phyloP scores from a whole-genome alignment of 164 flowering plant genomes.

The Magnolia changhungtana region DNA sequence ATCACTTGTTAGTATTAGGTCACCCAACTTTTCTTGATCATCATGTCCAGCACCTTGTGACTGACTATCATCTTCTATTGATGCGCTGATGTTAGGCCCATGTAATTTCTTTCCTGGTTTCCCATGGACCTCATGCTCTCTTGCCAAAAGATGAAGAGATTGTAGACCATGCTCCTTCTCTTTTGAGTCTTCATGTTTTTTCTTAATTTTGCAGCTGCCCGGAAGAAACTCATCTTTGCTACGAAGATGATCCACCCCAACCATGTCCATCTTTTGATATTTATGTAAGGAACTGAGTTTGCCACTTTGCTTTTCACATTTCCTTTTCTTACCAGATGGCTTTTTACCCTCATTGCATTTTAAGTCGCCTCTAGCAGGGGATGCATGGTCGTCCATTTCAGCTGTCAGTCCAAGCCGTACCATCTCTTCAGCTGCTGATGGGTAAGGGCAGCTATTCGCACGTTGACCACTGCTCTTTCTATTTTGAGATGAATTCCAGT shows the following conservation, averaged over 20 bases:
- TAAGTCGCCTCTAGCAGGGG: conserved; percentile 28
- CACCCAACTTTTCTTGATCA: conserved; percentile 7
- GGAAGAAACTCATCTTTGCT: not conserved
- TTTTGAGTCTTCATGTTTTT: not conserved
- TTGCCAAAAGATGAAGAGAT: not conserved
- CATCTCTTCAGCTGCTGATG: conserved; percentile 80
- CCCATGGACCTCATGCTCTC: not conserved
- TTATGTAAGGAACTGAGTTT: conserved; percentile 19
- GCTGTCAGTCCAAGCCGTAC: conserved; percentile 59
- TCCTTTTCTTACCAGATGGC: conserved; percentile 47
- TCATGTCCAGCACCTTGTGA: conserved; percentile 5
- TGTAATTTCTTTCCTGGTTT: conserved; percentile 6
- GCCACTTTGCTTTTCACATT: conserved; percentile 22
- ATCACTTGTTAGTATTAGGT: conserved; percentile 24
- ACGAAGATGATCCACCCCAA: conserved; percentile 6
- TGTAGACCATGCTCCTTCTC: conserved; percentile 2
- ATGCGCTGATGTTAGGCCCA: not conserved
- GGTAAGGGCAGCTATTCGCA: conserved; percentile 80
- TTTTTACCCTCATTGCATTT: conserved; percentile 15
- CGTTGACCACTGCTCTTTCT: conserved; percentile 32
- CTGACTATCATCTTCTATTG: not conserved
- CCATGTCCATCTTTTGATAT: conserved; percentile 22
- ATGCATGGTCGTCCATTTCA: conserved; percentile 23
- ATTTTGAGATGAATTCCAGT: conserved; percentile 25
- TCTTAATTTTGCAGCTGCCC: not conserved